Base-by-base conservation (phyloP, 192 early-diverging fungal genomes). In the Linnemannia schmuckeri region DNA sequence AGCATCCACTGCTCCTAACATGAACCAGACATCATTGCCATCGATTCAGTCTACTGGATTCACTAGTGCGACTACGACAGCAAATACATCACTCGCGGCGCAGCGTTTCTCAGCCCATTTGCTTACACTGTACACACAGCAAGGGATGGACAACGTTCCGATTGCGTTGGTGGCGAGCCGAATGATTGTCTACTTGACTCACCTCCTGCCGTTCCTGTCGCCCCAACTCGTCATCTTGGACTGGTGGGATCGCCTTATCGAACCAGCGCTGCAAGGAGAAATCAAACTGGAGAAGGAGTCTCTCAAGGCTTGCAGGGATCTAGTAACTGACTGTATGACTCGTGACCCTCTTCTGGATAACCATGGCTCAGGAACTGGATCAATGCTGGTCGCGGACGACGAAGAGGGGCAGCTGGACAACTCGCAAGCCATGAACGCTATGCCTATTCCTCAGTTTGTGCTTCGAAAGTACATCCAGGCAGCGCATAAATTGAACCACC, bases 161-260 rank as follows among this genome's bases (percentile, higher is more conserved):
- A 87, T 87, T 55, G 78, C 76, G 22, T 42, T 37, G 22, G 75
- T 87, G 4, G 85, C 85, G 9, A 87, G 70, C 18, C 79, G 85
- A 38, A 81, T 87, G 72, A 68, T 87, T 42, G 70, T 87, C 47
- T 87, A 87, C 52, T 30, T 87, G 72, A 78, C 72, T 6, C 85
- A 87, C 46, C 78, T 88, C 27, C 49, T 89, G 8, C 89, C 89
- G 1, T 84, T 89, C 30, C 70, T 89, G 63, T 80, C 80, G 18
- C 85, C 89, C 12, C 85, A 82, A 33, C 72, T 84, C 37, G 44
- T 89, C 35, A 88, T 89, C 27, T 3, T 74, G 2, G 85, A 89
- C 47, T 89, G 85, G 85, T 89, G 85, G 85, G 79, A 88, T 61
- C 75, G 73, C 15, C 77, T 89, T 17, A 82, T 89, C 38, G 55